phyloP scores from a whole-genome alignment of 2,329 filamentous ascomycete genomes.

The Alternaria brassicae region DNA sequence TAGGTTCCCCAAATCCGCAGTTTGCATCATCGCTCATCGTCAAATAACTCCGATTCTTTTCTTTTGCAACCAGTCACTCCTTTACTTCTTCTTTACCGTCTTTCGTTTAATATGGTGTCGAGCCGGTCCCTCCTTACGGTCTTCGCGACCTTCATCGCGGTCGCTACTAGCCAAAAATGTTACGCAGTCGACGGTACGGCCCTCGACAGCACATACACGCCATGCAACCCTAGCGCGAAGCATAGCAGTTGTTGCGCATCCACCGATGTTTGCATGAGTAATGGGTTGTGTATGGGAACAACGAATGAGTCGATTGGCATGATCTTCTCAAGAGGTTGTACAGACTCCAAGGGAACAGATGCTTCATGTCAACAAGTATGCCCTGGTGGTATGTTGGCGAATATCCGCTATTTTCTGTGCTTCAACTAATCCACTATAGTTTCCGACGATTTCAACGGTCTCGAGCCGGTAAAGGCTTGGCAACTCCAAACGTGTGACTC shows the following conservation, averaged over 20 bases:
- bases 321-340: conserved; percentile 47
- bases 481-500: conserved; percentile 46
- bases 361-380: conserved; percentile 41
- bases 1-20: conserved; percentile 2
- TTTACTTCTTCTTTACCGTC: conserved; percentile 9
- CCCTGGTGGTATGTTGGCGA: conserved; percentile 35
- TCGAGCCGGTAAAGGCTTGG: conserved; percentile 35
- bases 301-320: conserved; percentile 36
- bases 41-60: conserved; percentile 2
- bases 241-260: conserved; percentile 47
- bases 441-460: conserved; percentile 20
- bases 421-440: conserved; percentile 14
- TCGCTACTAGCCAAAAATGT: conserved; percentile 35
- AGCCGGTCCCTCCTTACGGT: conserved; percentile 22
- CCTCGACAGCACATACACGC: conserved; percentile 38
- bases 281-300: conserved; percentile 46
- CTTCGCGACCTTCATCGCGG: conserved; percentile 18
- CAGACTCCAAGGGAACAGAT: conserved; percentile 41
- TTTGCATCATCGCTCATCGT: conserved; percentile 5
- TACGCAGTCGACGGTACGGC: conserved; percentile 40
- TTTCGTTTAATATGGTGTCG: conserved; percentile 30
- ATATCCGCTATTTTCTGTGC: not conserved
- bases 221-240: conserved; percentile 38
- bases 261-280: conserved; percentile 44
- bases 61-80: conserved; percentile 11